A percentile compares a stretch with the other conserved stretches of the same genome.
Conservation (phyloP, 352 stramenopile species). For the Globisporangium carolinianum region DNA sequence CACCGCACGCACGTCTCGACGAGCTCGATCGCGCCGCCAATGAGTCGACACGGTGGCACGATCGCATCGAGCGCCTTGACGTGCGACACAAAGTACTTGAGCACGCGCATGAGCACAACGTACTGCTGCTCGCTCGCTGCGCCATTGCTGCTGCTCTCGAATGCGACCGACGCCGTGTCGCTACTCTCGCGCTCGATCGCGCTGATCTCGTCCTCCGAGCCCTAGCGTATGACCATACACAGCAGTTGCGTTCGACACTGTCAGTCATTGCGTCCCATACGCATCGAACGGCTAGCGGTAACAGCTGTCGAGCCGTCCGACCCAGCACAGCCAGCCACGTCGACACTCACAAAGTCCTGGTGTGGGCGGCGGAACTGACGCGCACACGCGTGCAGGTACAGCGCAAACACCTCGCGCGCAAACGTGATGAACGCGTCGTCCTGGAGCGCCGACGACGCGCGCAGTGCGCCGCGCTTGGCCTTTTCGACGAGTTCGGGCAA, state of each 20-base stretch:
- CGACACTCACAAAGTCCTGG: slow-evolving; percentile 44
- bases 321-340: not conserved
- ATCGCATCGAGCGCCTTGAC: slow-evolving; percentile 49
- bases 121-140: slow-evolving; percentile 50
- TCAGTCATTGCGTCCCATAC: not conserved
- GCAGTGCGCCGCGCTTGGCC: slow-evolving; percentile 23
- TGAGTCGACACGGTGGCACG: slow-evolving; percentile 47
- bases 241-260: too few relatives aligned
- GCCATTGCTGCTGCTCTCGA: slow-evolving; percentile 11
- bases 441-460: slow-evolving; percentile 33
- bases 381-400: slow-evolving; percentile 46
- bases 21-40: slow-evolving; percentile 37
- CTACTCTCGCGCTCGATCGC: slow-evolving; percentile 16
- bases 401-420: slow-evolving; percentile 54
- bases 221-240: slow-evolving; percentile 19
- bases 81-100: slow-evolving; percentile 68
- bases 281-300: too few relatives aligned
- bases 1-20: slow-evolving; percentile 66
- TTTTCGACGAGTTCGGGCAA: slow-evolving; percentile 38
- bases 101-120: slow-evolving; percentile 74
- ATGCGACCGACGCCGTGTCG: slow-evolving; percentile 18
- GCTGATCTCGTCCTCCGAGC: slow-evolving; percentile 39
- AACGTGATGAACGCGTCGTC: slow-evolving; percentile 70
- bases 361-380: slow-evolving; percentile 48
- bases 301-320: too few relatives aligned